Evolutionary conservation across 257 asterid species (phyloP), one percentile per base, ranked within the genome.

Genomic region (Penstemon davidsonii): DNA sequence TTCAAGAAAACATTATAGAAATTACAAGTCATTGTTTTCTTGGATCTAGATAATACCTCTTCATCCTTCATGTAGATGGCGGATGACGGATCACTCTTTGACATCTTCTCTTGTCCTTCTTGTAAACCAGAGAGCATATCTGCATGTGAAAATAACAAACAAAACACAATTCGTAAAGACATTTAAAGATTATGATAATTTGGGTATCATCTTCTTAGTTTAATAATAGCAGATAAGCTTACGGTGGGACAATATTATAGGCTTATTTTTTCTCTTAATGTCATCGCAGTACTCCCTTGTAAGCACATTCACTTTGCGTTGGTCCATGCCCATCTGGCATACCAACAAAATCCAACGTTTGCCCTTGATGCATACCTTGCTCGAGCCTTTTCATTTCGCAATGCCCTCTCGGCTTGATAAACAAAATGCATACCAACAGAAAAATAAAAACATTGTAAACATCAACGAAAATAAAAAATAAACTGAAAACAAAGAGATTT

Each of bases 321-420:
- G 97, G 76, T 88, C 95, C 95, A 88, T 88, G 56, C 97, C 97
- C 76, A 90, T 64, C 78, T 90, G 97, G 75, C 94, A 91, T 71
- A 91, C n/a, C n/a, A n/a, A n/a, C n/a, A n/a, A n/a, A n/a, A n/a
- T n/a, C n/a, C n/a, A n/a, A n/a, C n/a, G n/a, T n/a, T n/a, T n/a
- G n/a, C n/a, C n/a, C n/a, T n/a, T n/a, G n/a, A n/a, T n/a, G n/a
- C n/a, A n/a, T n/a, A n/a, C n/a, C n/a, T n/a, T n/a, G n/a, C n/a
- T n/a, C n/a, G n/a, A n/a, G n/a, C n/a, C n/a, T n/a, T n/a, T n/a
- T n/a, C n/a, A n/a, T n/a, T n/a, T n/a, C n/a, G n/a, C n/a, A n/a
- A n/a, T n/a, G n/a, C n/a, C n/a, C n/a, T n/a, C n/a, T n/a, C n/a
- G n/a, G n/a, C n/a, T n/a, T n/a, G n/a, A n/a, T n/a, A n/a, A n/a